These are phyloP conservation scores for Yamadazyma conglobata DNA, from an alignment of 1,139 yeast species.

Conservation along the genomic window DNA sequence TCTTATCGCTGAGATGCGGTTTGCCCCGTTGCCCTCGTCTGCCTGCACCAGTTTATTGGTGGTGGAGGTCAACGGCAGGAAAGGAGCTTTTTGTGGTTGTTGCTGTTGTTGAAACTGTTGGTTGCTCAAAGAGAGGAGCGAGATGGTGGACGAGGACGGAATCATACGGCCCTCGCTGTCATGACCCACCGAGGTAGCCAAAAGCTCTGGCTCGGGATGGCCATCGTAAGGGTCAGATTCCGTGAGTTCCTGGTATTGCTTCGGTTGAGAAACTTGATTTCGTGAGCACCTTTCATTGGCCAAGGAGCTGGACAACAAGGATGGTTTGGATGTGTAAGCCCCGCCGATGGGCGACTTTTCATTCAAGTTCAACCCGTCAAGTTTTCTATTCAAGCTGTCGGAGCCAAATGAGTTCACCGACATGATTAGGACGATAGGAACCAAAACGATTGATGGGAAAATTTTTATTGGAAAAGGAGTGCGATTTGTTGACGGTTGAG, in stretches of 20 bases:
- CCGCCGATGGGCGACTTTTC: constrained; percentile 4
- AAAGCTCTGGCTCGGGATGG: constrained; percentile 52
- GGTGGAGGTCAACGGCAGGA: constrained; percentile 4
- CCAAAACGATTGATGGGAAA: not conserved
- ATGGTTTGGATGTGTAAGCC: constrained; percentile 10
- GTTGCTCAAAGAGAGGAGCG: constrained; percentile 45
- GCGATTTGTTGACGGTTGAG: constrained; percentile 1
- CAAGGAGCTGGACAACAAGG: constrained; percentile 16
- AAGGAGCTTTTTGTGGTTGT: constrained; percentile 5
- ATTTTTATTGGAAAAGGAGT: not conserved
- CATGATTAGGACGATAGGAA: not conserved
- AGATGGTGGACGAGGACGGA: constrained; percentile 54
- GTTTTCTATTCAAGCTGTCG: constrained; percentile 19
- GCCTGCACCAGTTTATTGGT: too few relatives aligned
- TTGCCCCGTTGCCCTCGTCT: not conserved
- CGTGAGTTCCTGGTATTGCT: not conserved
- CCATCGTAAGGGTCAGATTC: constrained; percentile 43
- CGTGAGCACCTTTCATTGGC: constrained; percentile 12
- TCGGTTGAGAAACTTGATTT: not conserved
- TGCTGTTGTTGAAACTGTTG: constrained; percentile 11
- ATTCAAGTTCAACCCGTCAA: constrained; percentile 14
- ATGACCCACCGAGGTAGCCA: constrained; percentile 54
- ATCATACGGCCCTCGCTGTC: constrained; percentile 48
- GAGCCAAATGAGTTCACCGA: constrained; percentile 16
- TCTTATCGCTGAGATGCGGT: constrained; percentile 17